Conservation (phyloP, 768 basidiomycete species). For the Bullera alba region DNA sequence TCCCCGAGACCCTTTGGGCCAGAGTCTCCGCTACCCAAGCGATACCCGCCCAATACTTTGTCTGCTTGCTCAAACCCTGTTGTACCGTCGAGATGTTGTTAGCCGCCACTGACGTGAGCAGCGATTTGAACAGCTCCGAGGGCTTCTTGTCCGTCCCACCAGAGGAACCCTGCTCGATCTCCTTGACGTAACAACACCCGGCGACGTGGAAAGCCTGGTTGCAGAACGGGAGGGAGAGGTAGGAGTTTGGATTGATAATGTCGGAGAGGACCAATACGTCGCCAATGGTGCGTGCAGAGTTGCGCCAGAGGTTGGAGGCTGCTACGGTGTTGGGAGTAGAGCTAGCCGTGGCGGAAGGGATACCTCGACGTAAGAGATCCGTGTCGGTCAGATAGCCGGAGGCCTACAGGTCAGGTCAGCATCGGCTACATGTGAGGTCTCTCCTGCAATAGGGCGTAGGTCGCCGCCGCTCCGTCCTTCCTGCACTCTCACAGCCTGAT, state of each 20-base stretch:
- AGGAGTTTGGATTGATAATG: slow-evolving; percentile 18
- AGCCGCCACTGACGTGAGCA: slow-evolving; percentile 14
- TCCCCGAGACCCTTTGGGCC: slow-evolving; percentile 15
- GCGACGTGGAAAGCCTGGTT: slow-evolving; percentile 32
- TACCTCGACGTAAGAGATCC: not conserved
- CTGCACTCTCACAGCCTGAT: not conserved
- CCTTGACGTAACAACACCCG: slow-evolving; percentile 25
- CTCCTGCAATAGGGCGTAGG: no score
- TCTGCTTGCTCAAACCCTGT: slow-evolving; percentile 18
- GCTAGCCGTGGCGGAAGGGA: not conserved
- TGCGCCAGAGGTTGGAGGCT: slow-evolving; percentile 12
- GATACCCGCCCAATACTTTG: slow-evolving; percentile 17
- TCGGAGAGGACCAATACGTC: slow-evolving; percentile 29
- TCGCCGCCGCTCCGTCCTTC: no score
- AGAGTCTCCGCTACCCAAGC: slow-evolving; percentile 21
- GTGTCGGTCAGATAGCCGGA: not conserved
- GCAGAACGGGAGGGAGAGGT: slow-evolving; percentile 20
- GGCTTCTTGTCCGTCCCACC: not conserved
- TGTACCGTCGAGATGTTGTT: slow-evolving; percentile 22
- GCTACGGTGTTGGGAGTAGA: not conserved
- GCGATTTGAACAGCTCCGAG: slow-evolving; percentile 5
- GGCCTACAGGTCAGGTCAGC: no score
- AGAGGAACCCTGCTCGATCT: slow-evolving; percentile 7
- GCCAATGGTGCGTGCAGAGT: slow-evolving; percentile 23
- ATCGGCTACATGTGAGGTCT: no score